These are phyloP conservation scores for Stygiomarasmius scandens DNA, from an alignment of 1,284 basidiomycete genomes.

Conservation along the genomic window DNA sequence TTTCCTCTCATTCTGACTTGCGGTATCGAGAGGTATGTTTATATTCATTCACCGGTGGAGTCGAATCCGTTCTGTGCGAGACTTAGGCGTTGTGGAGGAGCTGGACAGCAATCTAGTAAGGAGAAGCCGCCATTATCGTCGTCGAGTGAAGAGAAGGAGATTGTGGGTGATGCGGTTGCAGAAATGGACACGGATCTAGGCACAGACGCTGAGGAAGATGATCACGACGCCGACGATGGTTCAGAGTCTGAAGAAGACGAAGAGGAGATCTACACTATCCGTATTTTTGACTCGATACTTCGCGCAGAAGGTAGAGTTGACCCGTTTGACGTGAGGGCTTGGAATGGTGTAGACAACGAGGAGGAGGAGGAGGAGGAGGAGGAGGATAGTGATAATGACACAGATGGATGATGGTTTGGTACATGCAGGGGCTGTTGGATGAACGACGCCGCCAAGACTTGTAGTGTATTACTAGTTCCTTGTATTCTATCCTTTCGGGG, in stretches of 20 bases:
- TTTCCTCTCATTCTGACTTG: constrained; percentile 66
- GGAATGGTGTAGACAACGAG: constrained; percentile 23
- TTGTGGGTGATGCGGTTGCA: not conserved
- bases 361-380: constrained; percentile 20
- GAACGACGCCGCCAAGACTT: too few species aligned
- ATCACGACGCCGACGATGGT: constrained; percentile 25
- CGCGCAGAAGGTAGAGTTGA: constrained; percentile 51
- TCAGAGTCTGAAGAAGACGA: constrained; percentile 45
- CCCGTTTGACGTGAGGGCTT: constrained; percentile 39
- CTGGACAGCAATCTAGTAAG: too few species aligned
- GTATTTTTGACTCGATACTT: constrained; percentile 43
- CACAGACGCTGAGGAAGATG: not conserved
- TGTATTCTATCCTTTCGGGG: too few species aligned
- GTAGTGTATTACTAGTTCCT: too few species aligned
- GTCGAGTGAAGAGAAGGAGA: too few species aligned
- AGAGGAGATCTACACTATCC: constrained; percentile 35
- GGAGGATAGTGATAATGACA: constrained; percentile 8
- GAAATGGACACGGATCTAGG: too few species aligned
- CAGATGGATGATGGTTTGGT: too few species aligned
- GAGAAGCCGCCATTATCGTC: too few species aligned
- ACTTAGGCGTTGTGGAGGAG: not conserved
- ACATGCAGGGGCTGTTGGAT: too few species aligned
- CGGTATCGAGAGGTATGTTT: constrained; percentile 70
- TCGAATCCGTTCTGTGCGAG: constrained; percentile 40
- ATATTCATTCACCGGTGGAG: constrained; percentile 67